These are phyloP conservation scores for Astrocystis sublimbata DNA, from an alignment of 495 filamentous ascomycete genomes.

Conservation along the genomic window DNA sequence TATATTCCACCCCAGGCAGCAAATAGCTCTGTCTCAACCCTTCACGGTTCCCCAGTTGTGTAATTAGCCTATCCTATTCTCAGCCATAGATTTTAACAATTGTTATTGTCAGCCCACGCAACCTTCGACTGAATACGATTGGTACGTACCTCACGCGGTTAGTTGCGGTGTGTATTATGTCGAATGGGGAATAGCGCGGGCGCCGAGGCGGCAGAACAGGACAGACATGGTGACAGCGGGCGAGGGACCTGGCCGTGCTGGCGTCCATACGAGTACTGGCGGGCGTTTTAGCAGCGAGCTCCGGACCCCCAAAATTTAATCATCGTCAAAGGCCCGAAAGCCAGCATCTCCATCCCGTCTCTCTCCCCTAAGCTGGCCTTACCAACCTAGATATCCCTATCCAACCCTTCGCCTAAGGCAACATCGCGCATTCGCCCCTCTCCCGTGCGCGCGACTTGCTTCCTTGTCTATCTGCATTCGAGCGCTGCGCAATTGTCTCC, in stretches of 20 bases:
- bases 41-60: too few relatives aligned
- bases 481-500: slow-evolving; percentile 21
- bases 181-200: too few relatives aligned
- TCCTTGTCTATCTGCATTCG: slow-evolving; percentile 24
- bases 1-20: too few relatives aligned
- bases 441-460: not conserved
- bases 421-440: slow-evolving; percentile 11
- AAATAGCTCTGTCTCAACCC: too few relatives aligned
- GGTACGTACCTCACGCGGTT: not conserved
- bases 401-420: not conserved
- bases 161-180: slow-evolving; percentile 1
- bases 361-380: not conserved
- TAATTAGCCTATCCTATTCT: too few relatives aligned
- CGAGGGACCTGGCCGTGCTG: not conserved
- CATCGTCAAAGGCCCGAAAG: not conserved
- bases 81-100: too few relatives aligned
- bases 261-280: not conserved
- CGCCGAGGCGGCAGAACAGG: too few relatives aligned
- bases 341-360: not conserved
- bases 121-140: too few relatives aligned
- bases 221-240: too few relatives aligned
- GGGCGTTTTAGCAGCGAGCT: slow-evolving; percentile 10
- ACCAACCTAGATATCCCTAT: too few relatives aligned
- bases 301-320: slow-evolving; percentile 14
- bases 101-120: too few relatives aligned